Percentiles rank a stretch among this genome's conserved stretches.
phyloP scores from a whole-genome alignment of 345 rosid species.

The Gossypium longicalyx region DNA sequence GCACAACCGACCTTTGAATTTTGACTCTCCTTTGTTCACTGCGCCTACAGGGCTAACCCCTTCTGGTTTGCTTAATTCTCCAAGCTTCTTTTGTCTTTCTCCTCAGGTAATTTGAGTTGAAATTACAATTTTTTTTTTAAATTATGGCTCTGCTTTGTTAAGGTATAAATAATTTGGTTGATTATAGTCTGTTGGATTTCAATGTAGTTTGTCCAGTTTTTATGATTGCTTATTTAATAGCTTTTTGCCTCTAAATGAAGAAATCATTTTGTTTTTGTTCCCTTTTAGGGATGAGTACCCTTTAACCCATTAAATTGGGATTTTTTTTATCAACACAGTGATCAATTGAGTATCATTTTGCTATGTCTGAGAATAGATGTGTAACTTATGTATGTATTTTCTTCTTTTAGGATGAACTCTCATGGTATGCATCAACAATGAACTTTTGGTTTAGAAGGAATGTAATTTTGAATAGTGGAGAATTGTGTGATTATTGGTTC shows the following conservation, averaged over 20 bases:
- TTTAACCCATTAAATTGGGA: neutral
- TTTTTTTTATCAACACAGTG: neutral
- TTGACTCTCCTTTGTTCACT: constrained; percentile 57
- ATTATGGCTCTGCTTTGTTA: neutral
- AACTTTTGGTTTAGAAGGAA: neutral
- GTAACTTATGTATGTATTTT: neutral
- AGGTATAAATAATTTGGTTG: neutral
- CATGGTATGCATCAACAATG: neutral
- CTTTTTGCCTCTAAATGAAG: neutral
- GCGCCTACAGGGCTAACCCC: constrained; percentile 93
- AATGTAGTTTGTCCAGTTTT: neutral
- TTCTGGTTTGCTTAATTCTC: constrained; percentile 76
- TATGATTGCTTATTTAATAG: neutral
- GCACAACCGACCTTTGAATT: constrained; percentile 43
- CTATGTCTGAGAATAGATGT: neutral
- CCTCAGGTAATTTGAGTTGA: constrained; percentile 50
- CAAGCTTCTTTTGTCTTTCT: constrained; percentile 67
- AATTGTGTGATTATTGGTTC: neutral
- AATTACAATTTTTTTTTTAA: neutral
- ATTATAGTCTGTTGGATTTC: neutral
- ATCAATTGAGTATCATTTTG: neutral
- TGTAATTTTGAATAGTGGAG: neutral
- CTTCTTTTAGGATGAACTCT: neutral
- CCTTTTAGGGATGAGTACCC: neutral
- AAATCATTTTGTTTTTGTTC: neutral